These are phyloP conservation scores for Nannochloris sp. DNA, from an alignment of 139 green algal genomes.

Conservation along the genomic window DNA sequence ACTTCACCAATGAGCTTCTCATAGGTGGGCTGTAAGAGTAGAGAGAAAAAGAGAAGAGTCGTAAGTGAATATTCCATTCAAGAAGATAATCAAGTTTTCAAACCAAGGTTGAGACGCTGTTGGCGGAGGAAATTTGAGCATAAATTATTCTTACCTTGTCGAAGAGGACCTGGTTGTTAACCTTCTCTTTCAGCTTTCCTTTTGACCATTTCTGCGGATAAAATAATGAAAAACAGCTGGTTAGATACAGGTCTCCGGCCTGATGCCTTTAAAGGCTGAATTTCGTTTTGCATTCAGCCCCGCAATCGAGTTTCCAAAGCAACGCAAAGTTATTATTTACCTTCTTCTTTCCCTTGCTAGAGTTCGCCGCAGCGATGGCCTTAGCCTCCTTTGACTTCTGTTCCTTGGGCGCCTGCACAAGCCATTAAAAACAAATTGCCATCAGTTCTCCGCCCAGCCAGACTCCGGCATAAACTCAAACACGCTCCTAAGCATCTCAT, in stretches of 20 bases:
- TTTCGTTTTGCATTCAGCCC: too few relatives aligned
- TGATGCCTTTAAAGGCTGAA: too few relatives aligned
- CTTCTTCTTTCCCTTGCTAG: conserved; percentile 91
- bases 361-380: conserved; percentile 77
- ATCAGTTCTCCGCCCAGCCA: too few relatives aligned
- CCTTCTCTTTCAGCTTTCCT: conserved; percentile 98
- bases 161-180: conserved; percentile 98
- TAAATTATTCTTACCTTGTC: conserved; percentile 73
- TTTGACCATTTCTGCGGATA: conserved; percentile 96
- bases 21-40: conserved; percentile 81
- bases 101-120: not conserved
- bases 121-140: not conserved
- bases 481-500: too few relatives aligned
- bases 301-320: too few relatives aligned
- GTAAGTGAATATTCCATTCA: too few relatives aligned
- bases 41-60: too few relatives aligned
- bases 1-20: conserved; percentile 96
- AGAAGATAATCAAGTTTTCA: too few relatives aligned
- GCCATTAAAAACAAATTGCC: not conserved
- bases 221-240: too few relatives aligned
- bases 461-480: too few relatives aligned
- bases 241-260: too few relatives aligned
- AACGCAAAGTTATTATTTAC: too few relatives aligned
- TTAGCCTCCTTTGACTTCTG: conserved; percentile 85
- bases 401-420: conserved; percentile 59